A percentile compares a stretch with the other conserved stretches of the same genome.
Conservation (phyloP, 2,329 filamentous ascomycete species). For the Phaeomoniella chlamydospora region DNA sequence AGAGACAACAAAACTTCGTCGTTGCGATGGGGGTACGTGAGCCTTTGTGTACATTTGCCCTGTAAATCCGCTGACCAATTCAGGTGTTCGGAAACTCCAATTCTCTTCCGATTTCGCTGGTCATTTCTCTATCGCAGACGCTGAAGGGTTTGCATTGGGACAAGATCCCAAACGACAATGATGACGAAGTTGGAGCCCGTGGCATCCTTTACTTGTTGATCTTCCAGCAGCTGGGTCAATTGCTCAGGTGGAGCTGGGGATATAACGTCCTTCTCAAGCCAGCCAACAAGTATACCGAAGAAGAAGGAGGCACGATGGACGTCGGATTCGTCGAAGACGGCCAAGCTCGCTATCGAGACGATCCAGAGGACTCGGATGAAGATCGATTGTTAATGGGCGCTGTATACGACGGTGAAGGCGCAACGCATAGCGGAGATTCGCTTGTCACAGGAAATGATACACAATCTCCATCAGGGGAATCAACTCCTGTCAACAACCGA, state of each 20-base stretch:
- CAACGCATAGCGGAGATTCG: not conserved
- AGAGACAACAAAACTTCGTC: constrained; percentile 82
- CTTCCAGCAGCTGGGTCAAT: constrained; percentile 91
- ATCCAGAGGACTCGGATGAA: constrained; percentile 20
- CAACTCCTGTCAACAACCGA: constrained; percentile 21
- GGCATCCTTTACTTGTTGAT: constrained; percentile 93
- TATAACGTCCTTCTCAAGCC: constrained; percentile 90
- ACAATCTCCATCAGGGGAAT: constrained; percentile 21
- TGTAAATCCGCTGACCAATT: constrained; percentile 11
- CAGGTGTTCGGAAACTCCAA: constrained; percentile 95
- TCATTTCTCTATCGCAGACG: constrained; percentile 85
- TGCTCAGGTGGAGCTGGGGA: constrained; percentile 96
- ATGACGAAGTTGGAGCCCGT: constrained; percentile 83
- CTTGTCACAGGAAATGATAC: constrained; percentile 2
- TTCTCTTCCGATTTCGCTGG: constrained; percentile 88
- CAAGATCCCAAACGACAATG: constrained; percentile 78
- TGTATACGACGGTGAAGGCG: constrained; percentile 1
- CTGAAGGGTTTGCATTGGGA: constrained; percentile 89
- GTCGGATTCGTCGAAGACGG: constrained; percentile 21
- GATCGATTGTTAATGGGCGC: constrained; percentile 4
- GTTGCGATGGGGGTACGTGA: constrained; percentile 71
- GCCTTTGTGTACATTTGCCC: constrained; percentile 5
- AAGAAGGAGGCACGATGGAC: constrained; percentile 20
- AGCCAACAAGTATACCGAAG: constrained; percentile 41
- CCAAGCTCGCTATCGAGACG: constrained; percentile 23